Evolutionary conservation across 108 stramenopile genomes (phyloP).

Genomic region (Schizochytrium sp.): DNA sequence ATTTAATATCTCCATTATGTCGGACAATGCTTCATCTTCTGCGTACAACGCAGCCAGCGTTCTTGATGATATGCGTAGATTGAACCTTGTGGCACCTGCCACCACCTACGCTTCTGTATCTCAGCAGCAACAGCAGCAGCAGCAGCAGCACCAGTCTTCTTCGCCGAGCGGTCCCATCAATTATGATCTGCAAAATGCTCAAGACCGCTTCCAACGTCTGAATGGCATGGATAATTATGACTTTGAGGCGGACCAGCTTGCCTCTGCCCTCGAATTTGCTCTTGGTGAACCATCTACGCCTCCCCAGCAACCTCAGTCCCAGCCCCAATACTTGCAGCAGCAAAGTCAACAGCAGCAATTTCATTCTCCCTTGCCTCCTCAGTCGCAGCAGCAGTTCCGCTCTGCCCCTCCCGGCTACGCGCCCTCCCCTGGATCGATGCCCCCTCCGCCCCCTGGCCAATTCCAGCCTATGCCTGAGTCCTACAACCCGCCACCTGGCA

Average conservation of each 20-base stretch:
- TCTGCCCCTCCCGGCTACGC: background rate
- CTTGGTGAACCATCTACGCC: background rate
- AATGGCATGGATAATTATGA: background rate
- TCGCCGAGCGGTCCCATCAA: background rate
- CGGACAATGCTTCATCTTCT: too few species aligned
- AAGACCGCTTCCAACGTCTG: slow-evolving; percentile 24
- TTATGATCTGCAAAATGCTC: slow-evolving; percentile 24
- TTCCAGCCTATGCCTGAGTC: background rate
- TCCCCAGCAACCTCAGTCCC: background rate
- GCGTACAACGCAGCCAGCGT: slow-evolving; percentile 24
- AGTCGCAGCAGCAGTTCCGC: background rate
- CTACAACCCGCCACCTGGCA: background rate
- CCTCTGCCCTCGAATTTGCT: slow-evolving; percentile 48
- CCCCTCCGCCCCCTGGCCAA: background rate
- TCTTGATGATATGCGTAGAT: slow-evolving; percentile 15
- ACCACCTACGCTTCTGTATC: background rate
- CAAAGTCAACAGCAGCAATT: background rate
- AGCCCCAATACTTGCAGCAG: slow-evolving; percentile 11
- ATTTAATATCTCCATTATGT: background rate
- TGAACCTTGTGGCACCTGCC: slow-evolving; percentile 17
- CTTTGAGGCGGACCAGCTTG: slow-evolving; percentile 60
- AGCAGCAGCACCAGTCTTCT: background rate
- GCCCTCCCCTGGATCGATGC: background rate
- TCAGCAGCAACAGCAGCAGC: slow-evolving; percentile 52
- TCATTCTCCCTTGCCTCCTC: background rate